A percentile compares a stretch with the other conserved stretches of the same genome.
Evolutionary conservation across 106 monocot genomes (phyloP).

Genomic region (Phalaenopsis equestris): DNA sequence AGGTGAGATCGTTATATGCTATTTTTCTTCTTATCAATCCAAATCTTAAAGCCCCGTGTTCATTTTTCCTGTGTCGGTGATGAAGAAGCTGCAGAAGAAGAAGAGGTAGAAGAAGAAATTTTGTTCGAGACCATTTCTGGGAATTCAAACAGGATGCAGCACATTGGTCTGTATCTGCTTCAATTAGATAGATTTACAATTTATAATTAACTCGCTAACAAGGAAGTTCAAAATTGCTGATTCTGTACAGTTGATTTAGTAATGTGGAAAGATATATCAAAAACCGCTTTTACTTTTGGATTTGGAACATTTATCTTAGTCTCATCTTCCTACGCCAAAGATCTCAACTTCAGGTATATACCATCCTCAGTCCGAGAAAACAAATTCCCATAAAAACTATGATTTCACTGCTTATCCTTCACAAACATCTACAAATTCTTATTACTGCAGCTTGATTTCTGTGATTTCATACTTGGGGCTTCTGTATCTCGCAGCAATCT

Average conservation of each 20-base stretch:
- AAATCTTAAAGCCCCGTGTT: neutral
- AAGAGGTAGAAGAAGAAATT: conserved; percentile 20
- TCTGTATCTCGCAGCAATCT: conserved; percentile 62
- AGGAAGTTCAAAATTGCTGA: neutral
- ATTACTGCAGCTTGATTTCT: conserved; percentile 63
- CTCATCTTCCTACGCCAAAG: conserved; percentile 42
- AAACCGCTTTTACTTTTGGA: conserved; percentile 39
- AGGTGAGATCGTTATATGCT: neutral
- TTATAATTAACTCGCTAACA: neutral
- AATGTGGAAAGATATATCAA: conserved; percentile 84
- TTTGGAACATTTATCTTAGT: conserved; percentile 38
- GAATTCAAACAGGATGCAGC: conserved; percentile 49
- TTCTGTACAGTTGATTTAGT: conserved; percentile 67
- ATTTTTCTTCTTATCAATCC: neutral
- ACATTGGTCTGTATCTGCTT: conserved; percentile 47
- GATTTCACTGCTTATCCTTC: neutral
- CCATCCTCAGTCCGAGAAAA: neutral
- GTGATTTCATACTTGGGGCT: conserved; percentile 71
- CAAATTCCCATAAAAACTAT: neutral
- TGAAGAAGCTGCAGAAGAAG: conserved; percentile 11
- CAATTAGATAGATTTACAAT: neutral
- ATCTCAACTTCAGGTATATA: conserved; percentile 38
- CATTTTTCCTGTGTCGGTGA: neutral
- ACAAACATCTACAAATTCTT: neutral
- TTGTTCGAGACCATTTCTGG: conserved; percentile 11